A percentile compares a stretch with the other conserved stretches of the same genome.
Conservation (phyloP, 257 asterid genomes). For the Jacaranda copaia region DNA sequence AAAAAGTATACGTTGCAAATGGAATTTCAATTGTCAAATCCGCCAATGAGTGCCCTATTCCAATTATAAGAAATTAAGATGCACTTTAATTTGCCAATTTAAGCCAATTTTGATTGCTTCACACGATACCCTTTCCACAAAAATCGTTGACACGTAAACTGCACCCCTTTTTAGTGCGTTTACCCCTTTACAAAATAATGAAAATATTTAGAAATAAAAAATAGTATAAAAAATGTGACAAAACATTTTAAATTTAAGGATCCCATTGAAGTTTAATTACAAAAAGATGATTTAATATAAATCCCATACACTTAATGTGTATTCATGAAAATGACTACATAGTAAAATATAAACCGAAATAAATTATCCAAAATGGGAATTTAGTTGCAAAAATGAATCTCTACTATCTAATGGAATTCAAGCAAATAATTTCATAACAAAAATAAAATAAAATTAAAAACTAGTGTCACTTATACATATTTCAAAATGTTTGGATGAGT, state of each 20-base stretch:
- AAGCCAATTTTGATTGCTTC: background rate
- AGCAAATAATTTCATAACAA: no score
- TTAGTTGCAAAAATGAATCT: no score
- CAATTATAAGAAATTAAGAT: background rate
- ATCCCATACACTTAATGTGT: no score
- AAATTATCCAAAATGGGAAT: no score
- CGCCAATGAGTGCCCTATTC: background rate
- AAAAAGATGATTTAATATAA: no score
- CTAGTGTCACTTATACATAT: no score
- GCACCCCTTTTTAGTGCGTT: background rate
- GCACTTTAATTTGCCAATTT: background rate
- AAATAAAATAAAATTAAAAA: no score
- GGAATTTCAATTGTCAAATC: slow-evolving; percentile 13
- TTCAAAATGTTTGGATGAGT: no score
- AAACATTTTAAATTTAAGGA: background rate
- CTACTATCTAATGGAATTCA: no score
- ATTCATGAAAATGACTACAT: no score
- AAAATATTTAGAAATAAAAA: background rate
- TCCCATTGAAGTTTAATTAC: background rate
- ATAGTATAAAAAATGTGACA: no score
- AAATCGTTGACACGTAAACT: background rate
- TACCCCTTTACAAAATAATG: background rate
- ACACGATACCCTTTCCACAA: background rate
- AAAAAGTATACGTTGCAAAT: slow-evolving; percentile 29
- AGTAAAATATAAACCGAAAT: no score